Evolutionary conservation across 1,139 yeast species (phyloP).

Genomic region (Chernovozyma sophiae-reginae): DNA sequence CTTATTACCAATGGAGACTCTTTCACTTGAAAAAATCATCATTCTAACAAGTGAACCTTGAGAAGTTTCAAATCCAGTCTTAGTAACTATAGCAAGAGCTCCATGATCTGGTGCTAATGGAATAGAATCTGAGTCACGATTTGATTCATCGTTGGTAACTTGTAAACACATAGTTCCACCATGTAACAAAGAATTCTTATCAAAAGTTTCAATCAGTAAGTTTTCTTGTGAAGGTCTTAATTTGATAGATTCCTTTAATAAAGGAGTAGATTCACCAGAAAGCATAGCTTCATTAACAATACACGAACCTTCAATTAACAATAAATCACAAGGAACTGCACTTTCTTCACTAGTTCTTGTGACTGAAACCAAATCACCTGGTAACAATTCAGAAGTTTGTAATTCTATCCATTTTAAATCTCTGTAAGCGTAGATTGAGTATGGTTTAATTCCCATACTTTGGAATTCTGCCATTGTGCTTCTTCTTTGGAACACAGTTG

Average conservation of each 20-base stretch:
- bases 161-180: constrained; percentile 98
- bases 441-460: constrained; percentile 96
- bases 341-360: constrained; percentile 86
- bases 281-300: constrained; percentile 97
- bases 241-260: constrained; percentile 85
- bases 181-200: constrained; percentile 83
- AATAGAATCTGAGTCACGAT: constrained; percentile 30
- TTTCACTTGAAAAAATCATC: constrained; percentile 95
- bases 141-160: constrained; percentile 56
- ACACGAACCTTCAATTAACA: constrained; percentile 81
- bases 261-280: constrained; percentile 96
- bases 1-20: constrained; percentile 93
- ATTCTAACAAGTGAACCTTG: constrained; percentile 97
- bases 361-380: constrained; percentile 88
- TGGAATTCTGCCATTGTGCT: constrained; percentile 92
- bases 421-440: constrained; percentile 69
- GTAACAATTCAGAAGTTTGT: constrained; percentile 73
- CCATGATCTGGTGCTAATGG: constrained; percentile 83
- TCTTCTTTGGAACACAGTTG: constrained; percentile 94
- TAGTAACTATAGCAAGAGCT: constrained; percentile 83
- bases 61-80: constrained; percentile 96
- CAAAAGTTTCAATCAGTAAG: constrained; percentile 75
- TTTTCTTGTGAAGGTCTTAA: constrained; percentile 71
- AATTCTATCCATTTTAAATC: constrained; percentile 65
- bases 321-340: constrained; percentile 94